A percentile compares a stretch with the other conserved stretches of the same genome.
Evolutionary conservation across 441 rosid species (phyloP).

Genomic region (Arabidopsis hybrid): DNA sequence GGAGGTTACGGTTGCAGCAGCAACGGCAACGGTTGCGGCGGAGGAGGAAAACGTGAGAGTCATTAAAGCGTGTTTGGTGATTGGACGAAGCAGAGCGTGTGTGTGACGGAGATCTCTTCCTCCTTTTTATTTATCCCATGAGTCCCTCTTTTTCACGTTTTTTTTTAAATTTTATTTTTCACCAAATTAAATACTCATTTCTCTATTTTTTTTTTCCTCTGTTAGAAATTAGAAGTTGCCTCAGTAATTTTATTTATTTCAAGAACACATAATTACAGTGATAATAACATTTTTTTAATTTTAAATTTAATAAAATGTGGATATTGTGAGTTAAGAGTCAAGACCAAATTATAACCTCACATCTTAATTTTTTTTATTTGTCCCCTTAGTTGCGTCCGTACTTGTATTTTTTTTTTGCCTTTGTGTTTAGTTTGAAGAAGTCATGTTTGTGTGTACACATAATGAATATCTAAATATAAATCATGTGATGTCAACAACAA

Average conservation of each 20-base stretch:
- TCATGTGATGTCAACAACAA: slow-evolving; percentile 24
- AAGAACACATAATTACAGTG: neutral
- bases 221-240: neutral
- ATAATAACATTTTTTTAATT: too few species aligned
- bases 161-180: slow-evolving; percentile 24
- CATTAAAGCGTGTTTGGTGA: slow-evolving; percentile 47
- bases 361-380: neutral
- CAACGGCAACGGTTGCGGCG: slow-evolving; percentile 50
- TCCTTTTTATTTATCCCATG: slow-evolving; percentile 39
- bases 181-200: slow-evolving; percentile 26
- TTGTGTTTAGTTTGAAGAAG: slow-evolving; percentile 25
- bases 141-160: slow-evolving; percentile 29
- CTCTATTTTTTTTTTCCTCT: neutral
- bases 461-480: slow-evolving; percentile 12
- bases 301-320: neutral
- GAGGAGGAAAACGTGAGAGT: slow-evolving; percentile 52
- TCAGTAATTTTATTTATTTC: neutral
- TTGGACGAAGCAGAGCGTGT: slow-evolving; percentile 35
- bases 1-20: slow-evolving; percentile 44
- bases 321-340: slow-evolving; percentile 12
- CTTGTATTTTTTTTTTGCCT: neutral
- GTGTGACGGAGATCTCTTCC: slow-evolving; percentile 24
- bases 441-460: slow-evolving; percentile 21
- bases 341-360: neutral
- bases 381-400: slow-evolving; percentile 4